Conservation (phyloP, 176 grass and related monocot species). For the Secale cereale region DNA sequence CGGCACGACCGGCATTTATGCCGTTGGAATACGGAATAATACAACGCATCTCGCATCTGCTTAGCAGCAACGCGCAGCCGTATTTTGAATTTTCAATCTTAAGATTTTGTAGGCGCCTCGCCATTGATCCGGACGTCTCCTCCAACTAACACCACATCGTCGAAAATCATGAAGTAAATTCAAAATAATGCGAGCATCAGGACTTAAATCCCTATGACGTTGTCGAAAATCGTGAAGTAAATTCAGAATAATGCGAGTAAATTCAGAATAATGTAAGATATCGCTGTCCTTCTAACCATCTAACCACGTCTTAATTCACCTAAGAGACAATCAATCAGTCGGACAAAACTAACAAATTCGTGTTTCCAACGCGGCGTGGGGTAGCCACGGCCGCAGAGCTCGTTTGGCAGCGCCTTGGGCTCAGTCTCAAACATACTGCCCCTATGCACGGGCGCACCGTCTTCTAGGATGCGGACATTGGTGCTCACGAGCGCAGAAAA, state of each 20-base stretch:
- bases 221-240: no score
- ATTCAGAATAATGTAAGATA: no score
- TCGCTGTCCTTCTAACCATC: no score
- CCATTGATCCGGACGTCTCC: no score
- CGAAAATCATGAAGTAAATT: no score
- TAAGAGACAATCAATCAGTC: background rate
- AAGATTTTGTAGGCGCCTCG: no score
- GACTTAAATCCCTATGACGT: no score
- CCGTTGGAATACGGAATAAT: background rate
- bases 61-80: background rate
- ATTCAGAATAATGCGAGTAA: no score
- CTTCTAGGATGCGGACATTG: slow-evolving; percentile 11
- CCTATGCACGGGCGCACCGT: slow-evolving; percentile 5
- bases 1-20: background rate
- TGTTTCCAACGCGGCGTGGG: background rate
- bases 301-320: no score
- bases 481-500: background rate
- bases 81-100: background rate
- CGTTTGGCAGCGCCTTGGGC: background rate
- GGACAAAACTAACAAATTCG: background rate
- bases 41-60: no score
- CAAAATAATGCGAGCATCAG: no score
- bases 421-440: background rate
- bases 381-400: background rate
- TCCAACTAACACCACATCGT: no score